Percentiles rank a stretch among this genome's conserved stretches.
Conservation (phyloP, 2,329 filamentous ascomycete species). For the Arachnopeziza araneosa region DNA sequence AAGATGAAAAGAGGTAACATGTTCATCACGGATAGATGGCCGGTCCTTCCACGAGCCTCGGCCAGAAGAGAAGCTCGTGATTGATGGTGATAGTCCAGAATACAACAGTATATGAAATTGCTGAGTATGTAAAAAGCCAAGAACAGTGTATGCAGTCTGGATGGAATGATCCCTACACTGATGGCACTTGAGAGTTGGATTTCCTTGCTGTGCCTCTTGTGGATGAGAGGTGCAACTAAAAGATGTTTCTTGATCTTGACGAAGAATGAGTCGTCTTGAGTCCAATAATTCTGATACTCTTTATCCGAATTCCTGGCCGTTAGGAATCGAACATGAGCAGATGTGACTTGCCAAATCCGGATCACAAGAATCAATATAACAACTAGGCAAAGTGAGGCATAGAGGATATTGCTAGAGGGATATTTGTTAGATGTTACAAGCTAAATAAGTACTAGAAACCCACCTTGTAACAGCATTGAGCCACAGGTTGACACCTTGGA, state of each 20-base stretch:
- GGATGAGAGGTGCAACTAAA: constrained; percentile 63
- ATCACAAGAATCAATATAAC: constrained; percentile 4
- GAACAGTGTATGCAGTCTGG: constrained; percentile 66
- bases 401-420: constrained; percentile 1
- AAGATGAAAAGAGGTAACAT: constrained; percentile 70
- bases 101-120: constrained; percentile 71
- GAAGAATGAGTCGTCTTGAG: neutral
- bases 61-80: constrained; percentile 42
- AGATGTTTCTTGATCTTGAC: constrained; percentile 60
- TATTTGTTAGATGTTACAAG: neutral
- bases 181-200: constrained; percentile 60
- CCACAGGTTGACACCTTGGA: constrained; percentile 11
- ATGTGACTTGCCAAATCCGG: neutral
- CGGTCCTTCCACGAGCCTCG: constrained; percentile 53
- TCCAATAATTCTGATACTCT: constrained; percentile 9
- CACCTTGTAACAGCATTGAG: constrained; percentile 11
- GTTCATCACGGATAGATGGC: constrained; percentile 64
- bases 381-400: constrained; percentile 3
- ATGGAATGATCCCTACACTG: constrained; percentile 69
- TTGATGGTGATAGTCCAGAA: constrained; percentile 45
- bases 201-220: constrained; percentile 69
- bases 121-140: constrained; percentile 60
- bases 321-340: constrained; percentile 2
- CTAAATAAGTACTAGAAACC: neutral
- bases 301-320: constrained; percentile 2